These are phyloP conservation scores for Fusarium sp. DNA, from an alignment of 2,329 filamentous ascomycete genomes.

Conservation along the genomic window DNA sequence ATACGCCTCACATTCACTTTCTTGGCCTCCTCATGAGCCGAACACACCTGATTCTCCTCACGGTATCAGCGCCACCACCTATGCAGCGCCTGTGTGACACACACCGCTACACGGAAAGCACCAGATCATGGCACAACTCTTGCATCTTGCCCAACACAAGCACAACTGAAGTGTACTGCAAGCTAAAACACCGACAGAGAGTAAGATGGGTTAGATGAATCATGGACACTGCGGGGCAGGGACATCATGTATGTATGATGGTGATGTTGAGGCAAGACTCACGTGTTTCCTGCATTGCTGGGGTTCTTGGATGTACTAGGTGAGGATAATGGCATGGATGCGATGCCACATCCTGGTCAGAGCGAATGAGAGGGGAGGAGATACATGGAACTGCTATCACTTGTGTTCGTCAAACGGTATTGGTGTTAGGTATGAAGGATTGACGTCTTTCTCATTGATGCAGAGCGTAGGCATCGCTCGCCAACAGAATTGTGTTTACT, in stretches of 20 bases:
- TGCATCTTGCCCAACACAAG: conserved; percentile 6
- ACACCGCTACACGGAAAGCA: conserved; percentile 29
- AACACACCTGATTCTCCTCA: conserved; percentile 18
- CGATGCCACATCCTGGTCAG: conserved; percentile 7
- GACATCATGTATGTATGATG: not conserved
- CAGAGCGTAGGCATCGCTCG: conserved; percentile 17
- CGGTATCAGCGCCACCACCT: not conserved
- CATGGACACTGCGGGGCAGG: not conserved
- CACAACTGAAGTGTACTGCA: not conserved
- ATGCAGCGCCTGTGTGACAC: not conserved
- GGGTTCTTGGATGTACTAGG: not conserved
- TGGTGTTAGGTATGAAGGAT: conserved; percentile 19
- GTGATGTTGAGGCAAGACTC: not conserved
- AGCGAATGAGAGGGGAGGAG: not conserved
- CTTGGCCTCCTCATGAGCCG: conserved; percentile 11
- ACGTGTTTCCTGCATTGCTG: not conserved
- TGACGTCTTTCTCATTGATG: conserved; percentile 35
- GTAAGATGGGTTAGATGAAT: not conserved
- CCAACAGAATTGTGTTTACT: conserved; percentile 23
- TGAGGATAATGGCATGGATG: conserved; percentile 9
- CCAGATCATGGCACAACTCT: conserved; percentile 14
- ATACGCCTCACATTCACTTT: conserved; percentile 9
- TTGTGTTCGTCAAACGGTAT: not conserved
- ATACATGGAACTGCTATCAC: not conserved
- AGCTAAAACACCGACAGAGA: not conserved